Evolutionary conservation across 495 filamentous ascomycete species (phyloP).

Genomic region (Sporormia fimetaria): DNA sequence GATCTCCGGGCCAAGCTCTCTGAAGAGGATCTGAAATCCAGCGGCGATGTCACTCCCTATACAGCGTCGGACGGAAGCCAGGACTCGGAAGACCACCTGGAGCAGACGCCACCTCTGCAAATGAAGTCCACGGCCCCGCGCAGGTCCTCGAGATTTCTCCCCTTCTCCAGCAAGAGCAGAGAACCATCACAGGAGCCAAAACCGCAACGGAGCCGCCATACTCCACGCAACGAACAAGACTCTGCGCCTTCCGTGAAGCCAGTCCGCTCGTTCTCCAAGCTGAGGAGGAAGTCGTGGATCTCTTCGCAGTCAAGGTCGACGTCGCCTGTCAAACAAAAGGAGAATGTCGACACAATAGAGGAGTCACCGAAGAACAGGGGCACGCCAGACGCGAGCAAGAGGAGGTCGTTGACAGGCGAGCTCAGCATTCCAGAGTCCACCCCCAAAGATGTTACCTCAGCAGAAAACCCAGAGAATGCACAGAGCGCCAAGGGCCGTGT

Average conservation of each 20-base stretch:
- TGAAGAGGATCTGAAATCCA: constrained; percentile 20
- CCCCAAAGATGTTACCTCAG: constrained; percentile 3
- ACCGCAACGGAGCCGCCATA: constrained; percentile 2
- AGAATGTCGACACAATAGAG: constrained; percentile 1
- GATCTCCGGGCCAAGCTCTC: constrained; percentile 23
- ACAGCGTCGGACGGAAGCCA: constrained; percentile 21
- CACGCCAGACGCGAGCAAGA: constrained; percentile 6
- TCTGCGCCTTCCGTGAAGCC: constrained; percentile 12
- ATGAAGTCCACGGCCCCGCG: constrained; percentile 14
- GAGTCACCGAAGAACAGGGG: constrained; percentile 2
- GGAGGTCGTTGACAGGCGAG: constrained; percentile 5
- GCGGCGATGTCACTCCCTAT: constrained; percentile 6
- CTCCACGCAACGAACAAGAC: constrained; percentile 1
- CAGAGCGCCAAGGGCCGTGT: constrained; percentile 5
- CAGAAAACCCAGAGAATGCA: neutral
- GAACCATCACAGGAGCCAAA: constrained; percentile 11
- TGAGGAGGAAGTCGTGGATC: constrained; percentile 26
- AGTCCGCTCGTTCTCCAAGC: constrained; percentile 15
- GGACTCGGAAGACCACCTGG: constrained; percentile 10
- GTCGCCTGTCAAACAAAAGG: constrained; percentile 15
- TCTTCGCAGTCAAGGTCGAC: constrained; percentile 16
- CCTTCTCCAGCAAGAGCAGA: constrained; percentile 19
- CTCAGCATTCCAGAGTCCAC: constrained; percentile 12
- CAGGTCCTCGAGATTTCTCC: constrained; percentile 23
- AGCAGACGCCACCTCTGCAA: constrained; percentile 9